Conservation (phyloP, 192 early-diverging fungal genomes). For the Coemansia sp. region DNA sequence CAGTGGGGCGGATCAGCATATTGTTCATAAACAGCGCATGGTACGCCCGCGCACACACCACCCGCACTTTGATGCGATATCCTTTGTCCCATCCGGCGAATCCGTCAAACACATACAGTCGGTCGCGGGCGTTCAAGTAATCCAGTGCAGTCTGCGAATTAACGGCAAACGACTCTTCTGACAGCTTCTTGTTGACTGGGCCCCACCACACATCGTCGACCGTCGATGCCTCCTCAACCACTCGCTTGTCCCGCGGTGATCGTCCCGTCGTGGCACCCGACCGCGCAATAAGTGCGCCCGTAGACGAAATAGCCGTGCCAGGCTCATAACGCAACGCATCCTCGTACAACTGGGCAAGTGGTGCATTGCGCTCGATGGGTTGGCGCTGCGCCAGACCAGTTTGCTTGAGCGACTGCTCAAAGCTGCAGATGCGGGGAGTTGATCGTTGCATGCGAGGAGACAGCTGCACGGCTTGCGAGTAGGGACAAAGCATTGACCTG, state of each 20-base stretch:
- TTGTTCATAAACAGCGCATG: slow-evolving; percentile 97
- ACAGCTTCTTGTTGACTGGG: slow-evolving; percentile 93
- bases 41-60: slow-evolving; percentile 93
- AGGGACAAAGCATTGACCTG: not conserved
- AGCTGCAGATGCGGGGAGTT: not conserved
- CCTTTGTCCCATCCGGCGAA: slow-evolving; percentile 98
- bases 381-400: slow-evolving; percentile 1
- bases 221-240: slow-evolving; percentile 87
- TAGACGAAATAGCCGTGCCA: slow-evolving; percentile 82
- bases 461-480: slow-evolving; percentile 3
- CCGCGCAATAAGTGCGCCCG: slow-evolving; percentile 87
- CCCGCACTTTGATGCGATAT: slow-evolving; percentile 96
- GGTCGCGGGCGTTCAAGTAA: slow-evolving; percentile 93
- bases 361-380: slow-evolving; percentile 74
- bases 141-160: slow-evolving; percentile 94
- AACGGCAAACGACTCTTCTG: slow-evolving; percentile 76
- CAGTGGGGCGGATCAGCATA: slow-evolving; percentile 96
- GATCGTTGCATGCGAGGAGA: not conserved
- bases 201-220: slow-evolving; percentile 96
- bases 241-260: slow-evolving; percentile 95
- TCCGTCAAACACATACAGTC: slow-evolving; percentile 95
- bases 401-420: slow-evolving; percentile 7
- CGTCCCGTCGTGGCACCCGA: slow-evolving; percentile 93
- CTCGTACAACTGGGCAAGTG: slow-evolving; percentile 88
- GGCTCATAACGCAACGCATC: slow-evolving; percentile 84